Evolutionary conservation across 1,284 basidiomycete genomes (phyloP).

Genomic region (Mycosarcoma maydis): DNA sequence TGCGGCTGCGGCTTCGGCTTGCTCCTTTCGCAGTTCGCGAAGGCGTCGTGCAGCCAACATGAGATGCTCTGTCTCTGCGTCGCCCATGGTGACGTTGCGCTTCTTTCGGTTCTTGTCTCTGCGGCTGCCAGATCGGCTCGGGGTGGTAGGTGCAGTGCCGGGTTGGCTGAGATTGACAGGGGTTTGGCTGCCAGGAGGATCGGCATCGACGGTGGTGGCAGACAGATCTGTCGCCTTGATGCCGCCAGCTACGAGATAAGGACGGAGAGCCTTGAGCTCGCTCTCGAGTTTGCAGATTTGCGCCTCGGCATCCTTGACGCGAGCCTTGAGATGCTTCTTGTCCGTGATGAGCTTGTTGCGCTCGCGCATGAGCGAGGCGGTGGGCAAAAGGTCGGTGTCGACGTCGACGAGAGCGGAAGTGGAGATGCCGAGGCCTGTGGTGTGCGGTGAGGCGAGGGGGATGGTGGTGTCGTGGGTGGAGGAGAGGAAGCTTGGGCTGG

Average conservation of each 20-base stretch:
- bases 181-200: conserved; percentile 10
- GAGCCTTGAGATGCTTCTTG: conserved; percentile 61
- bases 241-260: conserved; percentile 56
- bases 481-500: conserved; percentile 33
- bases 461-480: conserved; percentile 14
- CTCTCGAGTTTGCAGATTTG: conserved; percentile 61
- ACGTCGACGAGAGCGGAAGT: conserved; percentile 29
- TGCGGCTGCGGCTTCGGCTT: conserved; percentile 20
- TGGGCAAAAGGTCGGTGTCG: conserved; percentile 40
- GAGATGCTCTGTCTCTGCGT: conserved; percentile 69
- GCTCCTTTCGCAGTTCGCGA: conserved; percentile 53
- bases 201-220: conserved; percentile 1
- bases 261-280: conserved; percentile 60
- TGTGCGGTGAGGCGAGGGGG: conserved; percentile 6
- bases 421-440: conserved; percentile 39
- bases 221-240: conserved; percentile 29
- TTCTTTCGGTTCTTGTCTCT: conserved; percentile 45
- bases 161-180: conserved; percentile 23
- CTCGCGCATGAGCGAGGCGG: conserved; percentile 54
- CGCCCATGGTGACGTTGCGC: conserved; percentile 65
- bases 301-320: conserved; percentile 62
- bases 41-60: conserved; percentile 67
- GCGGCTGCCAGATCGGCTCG: conserved; percentile 44
- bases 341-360: conserved; percentile 64
- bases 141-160: conserved; percentile 40